Evolutionary conservation across 2,329 filamentous ascomycete species (phyloP), one percentile per base, ranked within the genome.

Genomic region (Stagonosporopsis vannaccii): DNA sequence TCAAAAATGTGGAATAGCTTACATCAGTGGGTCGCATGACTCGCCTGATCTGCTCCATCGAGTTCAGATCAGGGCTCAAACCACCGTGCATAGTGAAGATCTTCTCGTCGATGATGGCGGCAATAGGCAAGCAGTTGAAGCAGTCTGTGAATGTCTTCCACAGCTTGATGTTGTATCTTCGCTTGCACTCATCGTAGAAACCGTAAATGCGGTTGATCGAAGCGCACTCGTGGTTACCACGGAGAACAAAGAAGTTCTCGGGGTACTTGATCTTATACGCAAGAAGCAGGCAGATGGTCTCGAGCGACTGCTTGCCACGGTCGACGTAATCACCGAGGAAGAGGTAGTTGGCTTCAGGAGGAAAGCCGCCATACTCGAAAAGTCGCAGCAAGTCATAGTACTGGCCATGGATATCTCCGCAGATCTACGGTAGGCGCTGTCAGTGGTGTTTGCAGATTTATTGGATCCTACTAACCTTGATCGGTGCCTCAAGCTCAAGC

Each of bases 261-360:
- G 95, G 95, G 78, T 97, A 98, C 83, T 98, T 98, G 86, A 99
- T 96, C 87, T 99, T 99, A 87, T 98, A 99, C 61, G 92, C 92
- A 47, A 99, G 86, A 54, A 99, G 85, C 63, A 99, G 84, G 82
- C 92, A 97, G 80, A 99, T 98, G 67, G 95, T 98, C 84, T 99
- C 95, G 51, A 99, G 89, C 33, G 94, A 97, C 81, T 99, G 95
- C 85, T 99, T 98, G 82, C 95, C 95, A 82, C 95, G 89, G 79
- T 99, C 95, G 72, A 99, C 95, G 74, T 99, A 99, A 77, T 99
- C 95, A 68, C 95, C 95, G 46, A 99, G 90, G 85, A 99, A 99
- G 70, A 99, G 91, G 81, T 98, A 99, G 84, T 99, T 99, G 74
- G 95, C 93, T 81, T 98, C 93, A 13, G 95, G 95, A 53, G 95